Base-by-base conservation (phyloP, 768 basidiomycete species). In the Coprinopsis sp. region DNA sequence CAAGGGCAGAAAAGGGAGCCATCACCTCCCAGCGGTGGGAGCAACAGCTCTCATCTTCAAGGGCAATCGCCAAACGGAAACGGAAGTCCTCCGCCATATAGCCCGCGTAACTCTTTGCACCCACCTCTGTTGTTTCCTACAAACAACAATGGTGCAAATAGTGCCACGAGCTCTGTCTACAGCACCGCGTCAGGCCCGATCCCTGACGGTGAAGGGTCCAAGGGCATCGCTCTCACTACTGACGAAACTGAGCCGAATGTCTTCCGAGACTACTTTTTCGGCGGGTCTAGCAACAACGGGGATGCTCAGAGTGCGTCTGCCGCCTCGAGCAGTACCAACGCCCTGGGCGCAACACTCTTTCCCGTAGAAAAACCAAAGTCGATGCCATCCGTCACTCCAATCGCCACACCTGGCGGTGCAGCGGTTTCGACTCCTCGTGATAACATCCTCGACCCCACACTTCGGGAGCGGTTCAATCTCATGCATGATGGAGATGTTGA, bases 371-470 rank as follows among this genome's bases (percentile, higher is more conserved):
- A 58, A 13, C 64, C 60, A 21, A 58, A 52, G 14, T 46, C 58
- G 3, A 44, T 57, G 39, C 48, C 54, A 13, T 41, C 60, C 2
- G 44, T 25, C 2, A 57, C 64, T 12, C 62, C 68, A 21, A 57
- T 59, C 24, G 58, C 64, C n/a, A 65, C 67, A 7, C 67, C 71
- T 25, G 37, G 33, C 10, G 30, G 28, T 21, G 21, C 31, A 33
- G 25, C 25, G 39, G 11, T 34, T 33, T 42, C 27, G 37, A 49
- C 43, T 12, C 37, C 42, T 41, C 25, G 41, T 16, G 74, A 78
- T 53, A 66, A 70, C 31, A 64, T 74, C 38, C 56, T 75, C 13
- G 71, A 75, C 56, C 76, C 74, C n/a, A 67, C 60, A 18, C 53
- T 75, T 41, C 65, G 69, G 47, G 61, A 65, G 49, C 56, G 71